Conservation (phyloP, 148 eudicot species). For the Dysphania ambrosioides region DNA sequence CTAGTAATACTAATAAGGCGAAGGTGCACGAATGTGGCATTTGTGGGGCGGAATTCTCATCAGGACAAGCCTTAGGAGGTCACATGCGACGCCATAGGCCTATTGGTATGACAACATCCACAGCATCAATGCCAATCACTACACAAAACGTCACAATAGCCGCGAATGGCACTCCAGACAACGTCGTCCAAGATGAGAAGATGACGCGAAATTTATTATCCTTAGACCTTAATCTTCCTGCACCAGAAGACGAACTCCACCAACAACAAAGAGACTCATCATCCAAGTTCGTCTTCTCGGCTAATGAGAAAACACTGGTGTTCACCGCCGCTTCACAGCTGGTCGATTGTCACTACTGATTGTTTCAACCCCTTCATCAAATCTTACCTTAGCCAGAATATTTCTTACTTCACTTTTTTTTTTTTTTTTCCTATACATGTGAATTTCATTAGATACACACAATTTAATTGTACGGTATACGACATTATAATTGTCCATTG, state of each 20-base stretch:
- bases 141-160: background rate
- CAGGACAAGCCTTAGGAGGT: constrained; percentile 61
- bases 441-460: constrained; percentile 30
- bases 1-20: constrained; percentile 13
- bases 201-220: constrained; percentile 32
- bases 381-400: constrained; percentile 4
- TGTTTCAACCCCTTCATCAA: background rate
- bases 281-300: constrained; percentile 40
- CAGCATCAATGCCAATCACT: background rate
- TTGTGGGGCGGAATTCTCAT: constrained; percentile 50
- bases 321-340: constrained; percentile 49
- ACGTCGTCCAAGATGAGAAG: constrained; percentile 23
- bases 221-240: constrained; percentile 74
- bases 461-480: constrained; percentile 22
- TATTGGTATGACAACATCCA: constrained; percentile 10
- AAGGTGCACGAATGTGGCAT: constrained; percentile 55
- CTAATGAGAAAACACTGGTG: constrained; percentile 53
- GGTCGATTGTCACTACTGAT: constrained; percentile 67
- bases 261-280: constrained; percentile 18
- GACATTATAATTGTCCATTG: constrained; percentile 8
- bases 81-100: constrained; percentile 69
- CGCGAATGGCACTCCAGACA: background rate
- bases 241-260: constrained; percentile 43
- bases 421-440: constrained; percentile 26
- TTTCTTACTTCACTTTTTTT: background rate